Base-by-base conservation (phyloP, 1,139 yeast genomes). In the Yamadazyma spencermartinsiae region DNA sequence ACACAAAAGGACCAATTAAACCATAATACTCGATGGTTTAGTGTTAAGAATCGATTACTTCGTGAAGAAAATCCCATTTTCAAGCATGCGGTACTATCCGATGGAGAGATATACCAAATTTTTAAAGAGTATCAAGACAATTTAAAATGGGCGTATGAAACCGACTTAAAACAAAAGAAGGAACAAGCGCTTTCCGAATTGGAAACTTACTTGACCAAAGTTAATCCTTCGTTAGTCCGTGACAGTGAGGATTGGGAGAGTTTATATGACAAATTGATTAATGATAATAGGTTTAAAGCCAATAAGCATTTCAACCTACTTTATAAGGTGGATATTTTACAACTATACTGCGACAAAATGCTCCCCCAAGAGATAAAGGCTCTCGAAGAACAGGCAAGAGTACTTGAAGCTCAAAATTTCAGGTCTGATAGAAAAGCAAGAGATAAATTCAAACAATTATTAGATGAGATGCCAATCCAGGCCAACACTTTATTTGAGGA, bases 11-110 rank as follows among this genome's bases (percentile, higher is more conserved):
- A 64, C 0, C 65, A 71, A 19, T 65, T 88, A 26, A 67, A 69
- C 27, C 70, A 79, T 44, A 75, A 72, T 42, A 80, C 95, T 0
- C 64, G 87, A 31, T 89, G 96, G 96, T 50, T 57, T 21, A 73
- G 82, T 0, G 68, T 78, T 1, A 76, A 73, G 44, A 64, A 63
- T 17, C 37, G 50, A 16, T 46, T 74, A 40, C 70, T 86, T 3
- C 58, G 65, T 4, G 80, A 82, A 36, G 94, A 86, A 14, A 68
- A 71, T 50, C 80, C 90, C 0, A 75, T 83, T 10, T 86, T 80
- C 58, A 72, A 71, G 44, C 83, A 79, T 50, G 69, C 86, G 2
- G 76, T 82, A 21, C 71, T 84, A 26, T 71, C 80, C 20, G 87
- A 81, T 39, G 64, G 64, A 19, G 74, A 80, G 37, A 78, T 82